Percentiles rank a stretch among this genome's conserved stretches.
Evolutionary conservation across 108 stramenopile genomes (phyloP).

Genomic region (Halocafeteria seosinensis): DNA sequence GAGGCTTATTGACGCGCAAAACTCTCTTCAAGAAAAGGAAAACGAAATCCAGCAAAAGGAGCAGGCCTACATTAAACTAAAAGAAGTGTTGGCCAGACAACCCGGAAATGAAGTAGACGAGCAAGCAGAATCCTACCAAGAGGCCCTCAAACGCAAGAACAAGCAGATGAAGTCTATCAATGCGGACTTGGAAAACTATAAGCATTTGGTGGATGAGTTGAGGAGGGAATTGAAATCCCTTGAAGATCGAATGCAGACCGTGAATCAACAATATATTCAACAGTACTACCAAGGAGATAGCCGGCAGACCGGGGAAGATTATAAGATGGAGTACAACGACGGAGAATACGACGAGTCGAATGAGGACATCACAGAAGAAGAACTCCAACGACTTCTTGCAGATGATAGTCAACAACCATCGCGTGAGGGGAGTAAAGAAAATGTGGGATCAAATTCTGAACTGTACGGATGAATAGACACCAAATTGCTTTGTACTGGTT

Average conservation of each 20-base stretch:
- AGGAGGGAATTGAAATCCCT: constrained; percentile 25
- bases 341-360: too few relatives aligned
- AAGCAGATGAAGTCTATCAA: constrained; percentile 45
- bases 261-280: too few relatives aligned
- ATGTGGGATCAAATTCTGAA: too few relatives aligned
- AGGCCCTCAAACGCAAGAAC: constrained; percentile 37
- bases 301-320: too few relatives aligned
- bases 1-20: constrained; percentile 29
- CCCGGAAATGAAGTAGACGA: constrained; percentile 41
- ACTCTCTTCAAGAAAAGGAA: constrained; percentile 22
- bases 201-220: constrained; percentile 37
- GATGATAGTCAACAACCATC: too few relatives aligned
- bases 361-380: too few relatives aligned
- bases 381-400: too few relatives aligned
- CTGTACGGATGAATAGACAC: too few relatives aligned
- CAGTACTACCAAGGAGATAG: too few relatives aligned
- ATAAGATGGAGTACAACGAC: too few relatives aligned
- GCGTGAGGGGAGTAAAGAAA: too few relatives aligned
- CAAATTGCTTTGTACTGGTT: too few relatives aligned
- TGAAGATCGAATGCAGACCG: not conserved
- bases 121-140: constrained; percentile 28
- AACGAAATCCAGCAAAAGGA: constrained; percentile 40
- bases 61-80: constrained; percentile 41
- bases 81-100: constrained; percentile 33
- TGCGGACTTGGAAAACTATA: constrained; percentile 38